Base-by-base conservation (phyloP, 139 green algal genomes). In the Ettlia oleoabundans region DNA sequence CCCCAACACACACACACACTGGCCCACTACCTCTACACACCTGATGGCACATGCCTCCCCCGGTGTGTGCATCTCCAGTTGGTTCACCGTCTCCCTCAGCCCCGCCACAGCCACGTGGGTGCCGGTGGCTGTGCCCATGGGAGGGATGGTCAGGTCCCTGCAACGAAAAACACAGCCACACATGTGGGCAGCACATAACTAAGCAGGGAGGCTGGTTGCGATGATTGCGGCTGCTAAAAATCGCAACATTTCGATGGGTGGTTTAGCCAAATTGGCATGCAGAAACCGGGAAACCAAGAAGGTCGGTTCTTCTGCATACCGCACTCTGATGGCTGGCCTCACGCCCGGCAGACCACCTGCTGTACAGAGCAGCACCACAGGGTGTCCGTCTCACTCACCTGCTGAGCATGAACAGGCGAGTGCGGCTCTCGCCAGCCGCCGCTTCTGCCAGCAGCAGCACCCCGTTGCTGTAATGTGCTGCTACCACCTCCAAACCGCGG, bases 361-460 rank as follows among this genome's bases (percentile, higher is more conserved):
- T n/a, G 47, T 58, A 58, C 47, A 58, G 47, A 15, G 47, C 47
- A 58, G 47, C 47, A 15, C 13, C 15, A 15, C 47, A 58, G 47
- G n/a, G n/a, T n/a, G n/a, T n/a, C n/a, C n/a, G n/a, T n/a, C n/a
- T n/a, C n/a, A n/a, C n/a, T n/a, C 52, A 53, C 72, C 72, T 67
- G 72, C 72, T 79, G 22, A 79, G 72, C 72, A 79, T 79, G 66
- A 88, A 88, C 22, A 88, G 77, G 7, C 73, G 70, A 21, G 84
- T 88, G 63, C 84, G 68, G 24, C 42, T 47, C 63, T 88, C 77
- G 3, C 51, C 67, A 52, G 51, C 51, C 51, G 78, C 79, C 68
- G 55, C 80, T 76, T 96, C 92, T 6, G 87, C 91, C 76, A 97
- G 83, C 65, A 97, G 87, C 81, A 97, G 87, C 26, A 86, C 88